phyloP scores from a whole-genome alignment of 495 filamentous ascomycete species.

The Cercophora scortea region DNA sequence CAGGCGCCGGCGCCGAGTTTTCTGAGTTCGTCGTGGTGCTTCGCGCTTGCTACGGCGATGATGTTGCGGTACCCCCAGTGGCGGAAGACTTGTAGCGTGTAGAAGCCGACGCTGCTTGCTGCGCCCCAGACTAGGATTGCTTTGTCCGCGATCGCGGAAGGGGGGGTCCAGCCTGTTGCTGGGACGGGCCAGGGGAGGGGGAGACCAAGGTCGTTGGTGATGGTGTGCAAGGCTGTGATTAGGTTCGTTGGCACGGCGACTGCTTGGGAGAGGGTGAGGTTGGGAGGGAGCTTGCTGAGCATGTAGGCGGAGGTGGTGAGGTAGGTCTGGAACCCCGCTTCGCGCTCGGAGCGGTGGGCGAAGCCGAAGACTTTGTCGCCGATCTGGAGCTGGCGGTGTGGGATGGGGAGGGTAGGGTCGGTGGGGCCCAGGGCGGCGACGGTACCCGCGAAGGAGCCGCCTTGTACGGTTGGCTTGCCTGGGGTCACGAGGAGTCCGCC shows the following conservation, averaged over 20 bases:
- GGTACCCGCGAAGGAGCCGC: constrained; percentile 33
- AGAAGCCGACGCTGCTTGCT: constrained; percentile 42
- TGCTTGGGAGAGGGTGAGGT: constrained; percentile 32
- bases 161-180: constrained; percentile 6
- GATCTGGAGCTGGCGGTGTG: constrained; percentile 18
- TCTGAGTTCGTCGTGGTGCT: constrained; percentile 34
- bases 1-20: constrained; percentile 31
- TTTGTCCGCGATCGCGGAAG: constrained; percentile 17
- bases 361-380: constrained; percentile 45
- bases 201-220: constrained; percentile 36
- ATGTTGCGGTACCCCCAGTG: constrained; percentile 43
- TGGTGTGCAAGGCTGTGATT: constrained; percentile 42
- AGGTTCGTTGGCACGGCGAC: constrained; percentile 45
- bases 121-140: constrained; percentile 49
- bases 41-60: constrained; percentile 36
- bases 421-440: constrained; percentile 35
- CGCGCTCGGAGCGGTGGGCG: constrained; percentile 23
- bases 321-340: constrained; percentile 41
- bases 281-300: constrained; percentile 29
- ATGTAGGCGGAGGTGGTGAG: constrained; percentile 28
- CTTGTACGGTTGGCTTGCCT: constrained; percentile 27
- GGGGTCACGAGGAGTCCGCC: constrained; percentile 37
- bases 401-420: constrained; percentile 19
- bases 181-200: constrained; percentile 41
- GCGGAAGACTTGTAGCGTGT: constrained; percentile 39